Base-by-base conservation (phyloP, 345 rosid genomes). In the Nasturtium officinale region DNA sequence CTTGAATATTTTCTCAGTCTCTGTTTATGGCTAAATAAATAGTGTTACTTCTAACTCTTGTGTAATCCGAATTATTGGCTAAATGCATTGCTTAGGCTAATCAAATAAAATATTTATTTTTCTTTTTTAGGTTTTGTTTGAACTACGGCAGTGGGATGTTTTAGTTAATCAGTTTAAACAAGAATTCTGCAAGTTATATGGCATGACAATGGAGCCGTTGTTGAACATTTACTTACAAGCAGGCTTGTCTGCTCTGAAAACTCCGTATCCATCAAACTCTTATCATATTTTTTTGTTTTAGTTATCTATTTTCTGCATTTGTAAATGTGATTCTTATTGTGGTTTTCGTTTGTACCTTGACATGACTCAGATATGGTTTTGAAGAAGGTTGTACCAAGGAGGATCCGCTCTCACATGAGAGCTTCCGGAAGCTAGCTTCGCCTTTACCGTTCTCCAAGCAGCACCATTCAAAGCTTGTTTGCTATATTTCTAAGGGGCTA, bases 381-480 rank as follows among this genome's bases (percentile, higher is more conserved):
- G 90, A 90, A 68, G 91, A 86, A 57, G 93, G 86, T 70, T 95
- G 99, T 87, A 82, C 96, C 73, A 95, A 89, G 79, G 96, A 91
- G 83, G 99, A 95, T 67, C 99, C 99, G 0, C 81, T 95, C 32
- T 90, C 99, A 23, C 99, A 91, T 74, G 97, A 95, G 72, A 85
- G 85, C 83, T 95, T 95, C 85, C 72, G 94, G 74, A 90, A 86
- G 79, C 82, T 95, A 70, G 97, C 98, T 42, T 20, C 68, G 79
- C 94, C 94, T 28, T 81, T 95, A 60, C 98, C 99, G 0, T 91
- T 69, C 82, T 95, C 99, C 10, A 95, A 95, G 83, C 99, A 88
- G 85, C 94, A 91, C 71, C 96, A 95, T 72, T 95, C 98, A 9
- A 95, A 95, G 86, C 98, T 95, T 54, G 94, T 95, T 58, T 95